A percentile compares a stretch with the other conserved stretches of the same genome.
Conservation (phyloP, 1,139 yeast genomes). For the Magnusiomyces suaveolens region DNA sequence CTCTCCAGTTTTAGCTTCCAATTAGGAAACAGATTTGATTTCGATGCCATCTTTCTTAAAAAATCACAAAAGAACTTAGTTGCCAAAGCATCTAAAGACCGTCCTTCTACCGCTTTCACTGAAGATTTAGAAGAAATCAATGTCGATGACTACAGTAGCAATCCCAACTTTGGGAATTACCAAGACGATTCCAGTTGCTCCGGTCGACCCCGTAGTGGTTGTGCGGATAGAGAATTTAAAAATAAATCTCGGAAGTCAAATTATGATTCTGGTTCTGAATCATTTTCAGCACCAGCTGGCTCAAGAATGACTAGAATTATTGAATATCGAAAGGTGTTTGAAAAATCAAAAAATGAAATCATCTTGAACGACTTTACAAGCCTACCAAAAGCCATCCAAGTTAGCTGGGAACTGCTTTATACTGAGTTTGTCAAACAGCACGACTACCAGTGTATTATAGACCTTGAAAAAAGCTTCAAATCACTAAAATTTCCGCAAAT, state of each 20-base stretch:
- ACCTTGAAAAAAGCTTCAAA: not conserved
- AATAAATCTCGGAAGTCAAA: not conserved
- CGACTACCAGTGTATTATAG: not conserved
- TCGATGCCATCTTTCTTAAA: not conserved
- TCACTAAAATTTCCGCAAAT: not conserved
- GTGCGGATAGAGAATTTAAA: not conserved
- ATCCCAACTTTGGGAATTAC: too few species aligned
- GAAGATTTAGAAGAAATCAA: not conserved
- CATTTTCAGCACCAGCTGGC: not conserved
- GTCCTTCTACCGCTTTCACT: not conserved
- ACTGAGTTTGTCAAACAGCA: constrained; percentile 1
- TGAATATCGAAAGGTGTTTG: not conserved
- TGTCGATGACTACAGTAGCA: too few species aligned
- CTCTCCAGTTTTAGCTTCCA: too few species aligned
- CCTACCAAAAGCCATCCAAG: not conserved
- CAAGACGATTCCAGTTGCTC: too few species aligned
- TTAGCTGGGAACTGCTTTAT: not conserved
- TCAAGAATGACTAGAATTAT: not conserved
- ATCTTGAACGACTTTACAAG: not conserved
- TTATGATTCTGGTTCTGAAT: not conserved
- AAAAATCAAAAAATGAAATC: not conserved
- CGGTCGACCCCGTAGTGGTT: not conserved
- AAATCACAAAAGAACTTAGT: not conserved
- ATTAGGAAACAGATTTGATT: too few species aligned
- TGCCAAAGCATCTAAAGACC: not conserved